Conservation (phyloP, 192 early-diverging fungal species). For the Spizellomyces punctatus region DNA sequence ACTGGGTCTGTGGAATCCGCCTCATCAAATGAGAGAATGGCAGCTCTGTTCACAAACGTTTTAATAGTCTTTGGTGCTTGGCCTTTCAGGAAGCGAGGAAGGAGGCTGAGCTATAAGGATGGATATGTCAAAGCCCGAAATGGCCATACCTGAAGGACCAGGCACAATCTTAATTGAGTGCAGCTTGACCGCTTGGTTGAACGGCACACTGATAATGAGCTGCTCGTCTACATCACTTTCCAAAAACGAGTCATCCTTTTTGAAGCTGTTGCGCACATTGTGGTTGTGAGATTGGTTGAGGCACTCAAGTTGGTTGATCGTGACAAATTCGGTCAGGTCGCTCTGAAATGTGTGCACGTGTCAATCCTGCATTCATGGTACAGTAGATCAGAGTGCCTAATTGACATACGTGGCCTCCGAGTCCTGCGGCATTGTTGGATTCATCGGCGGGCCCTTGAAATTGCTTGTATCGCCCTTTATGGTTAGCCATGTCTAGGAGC, state of each 20-base stretch:
- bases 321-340: conserved; percentile 46
- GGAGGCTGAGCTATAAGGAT: too few relatives aligned
- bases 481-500: neutral
- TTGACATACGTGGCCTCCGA: conserved; percentile 7
- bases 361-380: too few relatives aligned
- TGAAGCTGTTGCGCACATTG: conserved; percentile 75
- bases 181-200: conserved; percentile 82
- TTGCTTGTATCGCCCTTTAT: conserved; percentile 16
- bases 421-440: neutral
- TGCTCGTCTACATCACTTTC: conserved; percentile 97
- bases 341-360: conserved; percentile 21
- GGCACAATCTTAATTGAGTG: conserved; percentile 68
- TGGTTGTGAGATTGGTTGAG: conserved; percentile 85
- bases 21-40: conserved; percentile 86
- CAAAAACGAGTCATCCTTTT: conserved; percentile 66
- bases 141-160: neutral
- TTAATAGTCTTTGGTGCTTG: conserved; percentile 87
- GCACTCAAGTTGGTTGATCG: conserved; percentile 55
- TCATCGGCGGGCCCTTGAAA: conserved; percentile 40
- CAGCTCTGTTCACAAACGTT: conserved; percentile 78
- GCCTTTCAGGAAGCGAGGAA: conserved; percentile 35
- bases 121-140: too few relatives aligned
- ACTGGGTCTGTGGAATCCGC: conserved; percentile 73
- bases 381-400: neutral
- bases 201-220: conserved; percentile 81